Percentiles rank a stretch among this genome's conserved stretches.
phyloP scores from a whole-genome alignment of 2,329 filamentous ascomycete genomes.

The Fusarium liriodendri region DNA sequence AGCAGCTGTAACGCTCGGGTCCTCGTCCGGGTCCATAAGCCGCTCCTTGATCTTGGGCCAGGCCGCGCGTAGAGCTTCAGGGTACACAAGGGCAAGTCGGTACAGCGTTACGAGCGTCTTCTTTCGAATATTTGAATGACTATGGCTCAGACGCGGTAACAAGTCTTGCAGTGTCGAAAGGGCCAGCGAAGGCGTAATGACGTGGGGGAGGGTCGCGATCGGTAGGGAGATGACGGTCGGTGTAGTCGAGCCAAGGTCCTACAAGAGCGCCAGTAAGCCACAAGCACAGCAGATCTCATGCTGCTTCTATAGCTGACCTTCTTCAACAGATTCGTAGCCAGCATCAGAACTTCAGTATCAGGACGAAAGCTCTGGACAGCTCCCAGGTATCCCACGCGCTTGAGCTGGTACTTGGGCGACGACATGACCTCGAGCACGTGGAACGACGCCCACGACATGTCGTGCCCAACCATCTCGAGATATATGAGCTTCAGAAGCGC shows the following conservation, averaged over 20 bases:
- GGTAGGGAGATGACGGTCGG: constrained; percentile 86
- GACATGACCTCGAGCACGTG: constrained; percentile 99
- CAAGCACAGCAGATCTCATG: neutral
- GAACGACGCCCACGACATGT: constrained; percentile 99
- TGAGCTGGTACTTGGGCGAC: constrained; percentile 92
- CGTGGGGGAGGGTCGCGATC: constrained; percentile 89
- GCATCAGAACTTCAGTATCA: constrained; percentile 96
- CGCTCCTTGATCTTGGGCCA: constrained; percentile 99
- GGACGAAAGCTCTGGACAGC: constrained; percentile 96
- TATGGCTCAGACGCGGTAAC: constrained; percentile 87
- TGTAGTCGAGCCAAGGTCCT: constrained; percentile 78
- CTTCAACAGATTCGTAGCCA: constrained; percentile 95
- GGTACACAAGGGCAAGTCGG: constrained; percentile 93
- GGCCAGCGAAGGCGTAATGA: constrained; percentile 92
- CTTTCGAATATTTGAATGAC: constrained; percentile 86
- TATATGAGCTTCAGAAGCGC: constrained; percentile 96
- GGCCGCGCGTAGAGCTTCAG: constrained; percentile 88
- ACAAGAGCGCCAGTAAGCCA: constrained; percentile 1
- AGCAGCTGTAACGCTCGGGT: constrained; percentile 92
- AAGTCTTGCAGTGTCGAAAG: constrained; percentile 90
- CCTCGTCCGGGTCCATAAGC: constrained; percentile 88
- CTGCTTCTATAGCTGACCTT: constrained; percentile 67
- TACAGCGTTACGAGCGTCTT: constrained; percentile 97
- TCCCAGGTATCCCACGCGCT: constrained; percentile 92
- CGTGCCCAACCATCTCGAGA: constrained; percentile 98